Conservation (phyloP, 768 basidiomycete genomes). For the Leccinum uliginosum region DNA sequence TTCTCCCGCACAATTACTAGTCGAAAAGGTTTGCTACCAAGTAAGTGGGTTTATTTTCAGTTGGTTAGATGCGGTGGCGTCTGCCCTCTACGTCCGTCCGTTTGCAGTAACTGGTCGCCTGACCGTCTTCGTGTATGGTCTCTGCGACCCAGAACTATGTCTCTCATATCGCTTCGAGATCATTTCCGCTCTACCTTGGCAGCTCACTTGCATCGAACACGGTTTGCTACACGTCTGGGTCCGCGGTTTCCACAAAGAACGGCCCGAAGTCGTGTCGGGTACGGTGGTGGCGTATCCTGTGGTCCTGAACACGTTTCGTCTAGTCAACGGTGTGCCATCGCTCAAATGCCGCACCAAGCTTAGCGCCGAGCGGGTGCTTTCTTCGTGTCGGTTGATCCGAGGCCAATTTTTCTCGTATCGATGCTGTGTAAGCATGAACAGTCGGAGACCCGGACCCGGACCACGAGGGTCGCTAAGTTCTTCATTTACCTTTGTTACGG, state of each 20-base stretch:
- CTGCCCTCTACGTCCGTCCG: not conserved
- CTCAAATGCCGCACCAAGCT: not conserved
- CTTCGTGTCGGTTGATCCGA: not conserved
- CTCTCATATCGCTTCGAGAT: not conserved
- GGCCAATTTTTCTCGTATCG: not conserved
- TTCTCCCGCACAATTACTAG: not conserved
- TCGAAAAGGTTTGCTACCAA: not conserved
- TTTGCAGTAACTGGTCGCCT: not conserved
- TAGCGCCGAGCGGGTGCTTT: not conserved
- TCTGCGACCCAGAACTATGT: not conserved
- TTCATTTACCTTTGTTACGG: not conserved
- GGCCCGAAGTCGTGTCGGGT: not conserved
- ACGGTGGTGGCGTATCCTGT: not conserved
- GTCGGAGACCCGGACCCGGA: not conserved
- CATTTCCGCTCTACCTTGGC: not conserved
- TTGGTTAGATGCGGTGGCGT: not conserved
- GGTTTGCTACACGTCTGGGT: not conserved
- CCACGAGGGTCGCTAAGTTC: not conserved
- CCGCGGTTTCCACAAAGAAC: not conserved
- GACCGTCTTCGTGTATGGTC: not conserved
- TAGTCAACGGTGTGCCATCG: not conserved
- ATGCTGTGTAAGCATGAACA: not conserved
- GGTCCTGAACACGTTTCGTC: not conserved
- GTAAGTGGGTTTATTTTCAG: not conserved
- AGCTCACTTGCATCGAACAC: not conserved